Conservation (phyloP, 805 yeast genomes). For the Candida verbasci region DNA sequence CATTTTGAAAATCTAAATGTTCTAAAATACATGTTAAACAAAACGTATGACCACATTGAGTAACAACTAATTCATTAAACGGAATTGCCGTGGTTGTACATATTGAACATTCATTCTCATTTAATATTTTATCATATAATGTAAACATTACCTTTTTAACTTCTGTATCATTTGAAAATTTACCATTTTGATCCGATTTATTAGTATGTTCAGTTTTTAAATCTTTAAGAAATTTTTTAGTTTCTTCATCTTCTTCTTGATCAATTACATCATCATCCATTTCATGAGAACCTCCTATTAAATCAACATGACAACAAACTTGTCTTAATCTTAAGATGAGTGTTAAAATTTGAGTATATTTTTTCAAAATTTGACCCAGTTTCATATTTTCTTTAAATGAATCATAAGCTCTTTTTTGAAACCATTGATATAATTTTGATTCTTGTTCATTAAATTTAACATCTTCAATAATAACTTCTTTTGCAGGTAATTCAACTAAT, state of each 20-base stretch:
- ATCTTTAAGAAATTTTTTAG: slow-evolving; percentile 9
- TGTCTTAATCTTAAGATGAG: slow-evolving; percentile 83
- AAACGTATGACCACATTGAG: slow-evolving; percentile 78
- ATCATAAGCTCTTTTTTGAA: slow-evolving; percentile 61
- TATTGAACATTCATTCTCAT: slow-evolving; percentile 70
- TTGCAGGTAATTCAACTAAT: slow-evolving; percentile 71
- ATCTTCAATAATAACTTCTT: slow-evolving; percentile 65
- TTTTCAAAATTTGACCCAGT: slow-evolving; percentile 64
- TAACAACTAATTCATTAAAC: slow-evolving; percentile 49
- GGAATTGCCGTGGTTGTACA: slow-evolving; percentile 70
- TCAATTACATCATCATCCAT: slow-evolving; percentile 41
- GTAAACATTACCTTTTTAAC: slow-evolving; percentile 21
- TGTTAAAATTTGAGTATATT: slow-evolving; percentile 74
- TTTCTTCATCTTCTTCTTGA: slow-evolving; percentile 12
- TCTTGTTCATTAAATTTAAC: slow-evolving; percentile 67
- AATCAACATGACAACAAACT: slow-evolving; percentile 77
- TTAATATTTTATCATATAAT: slow-evolving; percentile 29
- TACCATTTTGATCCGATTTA: slow-evolving; percentile 2
- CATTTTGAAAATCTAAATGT: slow-evolving; percentile 67
- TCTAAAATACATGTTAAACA: slow-evolving; percentile 71
- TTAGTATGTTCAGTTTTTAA: slow-evolving; percentile 9
- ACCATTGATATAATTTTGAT: slow-evolving; percentile 58
- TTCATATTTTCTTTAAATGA: slow-evolving; percentile 57
- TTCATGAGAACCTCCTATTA: slow-evolving; percentile 51
- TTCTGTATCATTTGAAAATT: slow-evolving; percentile 18